Evolutionary conservation across 257 asterid species (phyloP).

Genomic region (Avicennia marina): DNA sequence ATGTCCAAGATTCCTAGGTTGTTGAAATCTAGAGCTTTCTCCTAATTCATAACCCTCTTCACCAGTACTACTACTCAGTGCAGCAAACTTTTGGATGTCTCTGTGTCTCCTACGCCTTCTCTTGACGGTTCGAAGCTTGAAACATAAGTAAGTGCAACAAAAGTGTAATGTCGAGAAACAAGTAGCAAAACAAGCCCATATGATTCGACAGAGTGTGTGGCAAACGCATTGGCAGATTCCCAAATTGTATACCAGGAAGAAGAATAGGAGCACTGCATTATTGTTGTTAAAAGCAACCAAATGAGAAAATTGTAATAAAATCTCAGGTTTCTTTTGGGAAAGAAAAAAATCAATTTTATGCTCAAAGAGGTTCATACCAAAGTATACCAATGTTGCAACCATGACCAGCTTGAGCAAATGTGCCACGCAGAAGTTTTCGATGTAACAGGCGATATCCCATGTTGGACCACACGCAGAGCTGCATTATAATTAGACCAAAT

Average conservation of each 20-base stretch:
- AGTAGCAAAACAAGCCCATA: constrained; percentile 47
- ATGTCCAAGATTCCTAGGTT: constrained; percentile 12
- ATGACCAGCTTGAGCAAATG: constrained; percentile 40
- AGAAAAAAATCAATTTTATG: too few species aligned
- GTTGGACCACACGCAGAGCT: constrained; percentile 40
- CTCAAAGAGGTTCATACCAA: constrained; percentile 27
- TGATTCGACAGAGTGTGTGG: constrained; percentile 33
- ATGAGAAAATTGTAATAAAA: too few species aligned
- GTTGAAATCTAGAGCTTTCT: constrained; percentile 15
- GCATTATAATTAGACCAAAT: constrained; percentile 2
- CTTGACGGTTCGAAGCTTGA: constrained; percentile 40
- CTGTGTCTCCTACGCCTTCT: constrained; percentile 22
- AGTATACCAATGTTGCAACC: constrained; percentile 36
- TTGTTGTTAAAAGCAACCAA: background rate
- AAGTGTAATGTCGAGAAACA: constrained; percentile 43
- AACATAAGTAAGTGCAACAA: constrained; percentile 54
- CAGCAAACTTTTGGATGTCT: constrained; percentile 33
- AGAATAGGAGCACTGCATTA: constrained; percentile 63
- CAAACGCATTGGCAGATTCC: constrained; percentile 75
- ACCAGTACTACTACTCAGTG: constrained; percentile 10
- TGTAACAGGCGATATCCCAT: constrained; percentile 53
- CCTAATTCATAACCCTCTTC: constrained; percentile 30
- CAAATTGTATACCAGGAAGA: constrained; percentile 61
- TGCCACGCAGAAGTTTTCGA: constrained; percentile 46
- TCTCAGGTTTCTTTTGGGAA: too few species aligned